Evolutionary conservation across 768 basidiomycete species (phyloP).

Genomic region (Agaricus sinodeliciosus): DNA sequence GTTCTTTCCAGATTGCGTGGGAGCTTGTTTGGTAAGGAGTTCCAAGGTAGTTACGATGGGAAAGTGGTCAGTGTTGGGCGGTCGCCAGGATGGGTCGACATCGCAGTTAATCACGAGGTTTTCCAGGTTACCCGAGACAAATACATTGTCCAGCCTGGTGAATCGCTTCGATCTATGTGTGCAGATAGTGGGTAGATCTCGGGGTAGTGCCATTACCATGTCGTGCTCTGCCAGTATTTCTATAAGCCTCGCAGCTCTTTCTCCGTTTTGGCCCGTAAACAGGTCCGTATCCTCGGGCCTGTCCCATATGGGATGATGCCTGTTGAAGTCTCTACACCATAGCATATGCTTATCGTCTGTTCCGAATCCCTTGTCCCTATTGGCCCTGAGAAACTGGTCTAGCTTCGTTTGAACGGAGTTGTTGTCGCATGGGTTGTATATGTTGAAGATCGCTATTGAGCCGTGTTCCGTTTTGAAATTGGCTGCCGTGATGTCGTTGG

Average conservation of each 20-base stretch:
- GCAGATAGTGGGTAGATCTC: conserved; percentile 26
- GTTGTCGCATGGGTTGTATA: conserved; percentile 15
- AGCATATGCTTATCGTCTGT: conserved; percentile 15
- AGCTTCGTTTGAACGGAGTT: not conserved
- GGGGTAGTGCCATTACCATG: conserved; percentile 29
- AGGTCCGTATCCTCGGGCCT: conserved; percentile 23
- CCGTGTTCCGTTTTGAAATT: not conserved
- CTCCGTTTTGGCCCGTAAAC: conserved; percentile 21
- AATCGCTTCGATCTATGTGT: conserved; percentile 21
- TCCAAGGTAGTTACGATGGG: conserved; percentile 27
- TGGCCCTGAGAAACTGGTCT: not conserved
- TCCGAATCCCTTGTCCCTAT: not conserved
- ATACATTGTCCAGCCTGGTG: conserved; percentile 40
- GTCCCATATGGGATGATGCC: conserved; percentile 37
- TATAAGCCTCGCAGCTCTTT: conserved; percentile 20
- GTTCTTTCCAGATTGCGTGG: conserved; percentile 4
- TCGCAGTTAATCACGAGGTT: conserved; percentile 22
- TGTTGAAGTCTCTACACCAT: conserved; percentile 34
- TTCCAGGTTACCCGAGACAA: conserved; percentile 16
- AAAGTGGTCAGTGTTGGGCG: conserved; percentile 31
- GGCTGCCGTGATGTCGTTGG: conserved; percentile 15
- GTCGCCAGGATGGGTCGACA: conserved; percentile 9
- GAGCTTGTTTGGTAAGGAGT: conserved; percentile 2
- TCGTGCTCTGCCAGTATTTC: conserved; percentile 17
- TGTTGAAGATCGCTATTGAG: conserved; percentile 13